Conservation (phyloP, 257 asterid species). For the Forsythia viridissima region DNA sequence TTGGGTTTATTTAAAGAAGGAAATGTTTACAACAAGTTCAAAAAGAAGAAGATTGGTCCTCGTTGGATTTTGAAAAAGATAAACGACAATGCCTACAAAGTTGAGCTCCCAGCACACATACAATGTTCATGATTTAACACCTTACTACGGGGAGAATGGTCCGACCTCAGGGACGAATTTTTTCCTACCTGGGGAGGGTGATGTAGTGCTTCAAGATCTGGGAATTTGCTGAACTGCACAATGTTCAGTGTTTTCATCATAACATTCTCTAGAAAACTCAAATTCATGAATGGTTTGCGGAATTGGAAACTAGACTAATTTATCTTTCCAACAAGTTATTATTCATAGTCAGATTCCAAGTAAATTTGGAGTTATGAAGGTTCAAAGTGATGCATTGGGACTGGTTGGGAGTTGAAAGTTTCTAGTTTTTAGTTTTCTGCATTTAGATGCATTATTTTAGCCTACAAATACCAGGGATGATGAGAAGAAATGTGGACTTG, state of each 20-base stretch:
- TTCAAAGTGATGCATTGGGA: neutral
- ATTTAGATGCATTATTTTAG: neutral
- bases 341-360: neutral
- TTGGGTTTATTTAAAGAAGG: no score
- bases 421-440: no score
- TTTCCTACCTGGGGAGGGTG: no score
- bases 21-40: no score
- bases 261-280: neutral
- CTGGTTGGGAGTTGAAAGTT: neutral
- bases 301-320: neutral
- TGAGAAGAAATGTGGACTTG: neutral
- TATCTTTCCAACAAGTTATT: neutral
- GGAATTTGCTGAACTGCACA: neutral
- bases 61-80: no score
- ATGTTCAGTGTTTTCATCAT: neutral
- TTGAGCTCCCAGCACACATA: no score
- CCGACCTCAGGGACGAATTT: no score
- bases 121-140: no score
- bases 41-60: no score
- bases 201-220: neutral
- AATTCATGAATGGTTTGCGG: no score
- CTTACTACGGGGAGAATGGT: no score
- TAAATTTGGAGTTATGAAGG: neutral
- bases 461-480: neutral
- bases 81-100: no score